phyloP scores from a whole-genome alignment of 495 filamentous ascomycete genomes.

The Penicillium simplicissimum region DNA sequence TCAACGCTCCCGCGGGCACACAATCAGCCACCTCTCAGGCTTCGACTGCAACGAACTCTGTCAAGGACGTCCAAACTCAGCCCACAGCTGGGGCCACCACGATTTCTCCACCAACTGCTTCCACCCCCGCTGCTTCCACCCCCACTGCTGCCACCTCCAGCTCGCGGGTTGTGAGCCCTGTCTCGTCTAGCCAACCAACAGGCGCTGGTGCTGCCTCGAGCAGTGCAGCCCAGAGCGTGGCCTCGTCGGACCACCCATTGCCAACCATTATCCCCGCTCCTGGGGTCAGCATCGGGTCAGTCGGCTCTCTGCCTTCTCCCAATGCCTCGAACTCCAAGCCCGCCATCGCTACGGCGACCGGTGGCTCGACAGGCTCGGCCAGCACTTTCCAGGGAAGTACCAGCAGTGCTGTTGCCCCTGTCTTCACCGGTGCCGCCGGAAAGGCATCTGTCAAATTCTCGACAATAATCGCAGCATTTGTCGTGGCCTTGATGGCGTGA shows the following conservation, averaged over 20 bases:
- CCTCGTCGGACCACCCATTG: not conserved
- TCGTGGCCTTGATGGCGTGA: constrained; percentile 25
- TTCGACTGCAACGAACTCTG: constrained; percentile 2
- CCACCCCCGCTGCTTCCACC: not conserved
- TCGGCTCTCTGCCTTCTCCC: constrained; percentile 1
- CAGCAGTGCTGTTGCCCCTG: constrained; percentile 20
- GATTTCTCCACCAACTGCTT: not conserved
- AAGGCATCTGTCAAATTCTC: constrained; percentile 26
- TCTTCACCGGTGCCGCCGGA: constrained; percentile 35
- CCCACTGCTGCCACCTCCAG: not conserved
- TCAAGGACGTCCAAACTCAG: not conserved
- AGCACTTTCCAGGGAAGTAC: constrained; percentile 13
- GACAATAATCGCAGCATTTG: constrained; percentile 19
- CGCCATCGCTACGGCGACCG: constrained; percentile 18
- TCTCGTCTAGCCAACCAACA: not conserved
- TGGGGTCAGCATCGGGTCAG: constrained; percentile 6
- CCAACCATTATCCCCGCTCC: constrained; percentile 17
- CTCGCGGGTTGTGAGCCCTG: not conserved
- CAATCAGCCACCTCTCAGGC: not conserved
- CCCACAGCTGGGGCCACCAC: no score
- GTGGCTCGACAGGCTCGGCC: constrained; percentile 6
- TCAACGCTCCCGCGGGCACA: not conserved
- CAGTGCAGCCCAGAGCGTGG: not conserved
- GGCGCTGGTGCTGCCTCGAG: constrained; percentile 12
- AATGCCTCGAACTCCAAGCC: constrained; percentile 12